Evolutionary conservation across 2,329 filamentous ascomycete genomes (phyloP), one percentile per base, ranked within the genome.

Genomic region (Trichoderma hamatum): DNA sequence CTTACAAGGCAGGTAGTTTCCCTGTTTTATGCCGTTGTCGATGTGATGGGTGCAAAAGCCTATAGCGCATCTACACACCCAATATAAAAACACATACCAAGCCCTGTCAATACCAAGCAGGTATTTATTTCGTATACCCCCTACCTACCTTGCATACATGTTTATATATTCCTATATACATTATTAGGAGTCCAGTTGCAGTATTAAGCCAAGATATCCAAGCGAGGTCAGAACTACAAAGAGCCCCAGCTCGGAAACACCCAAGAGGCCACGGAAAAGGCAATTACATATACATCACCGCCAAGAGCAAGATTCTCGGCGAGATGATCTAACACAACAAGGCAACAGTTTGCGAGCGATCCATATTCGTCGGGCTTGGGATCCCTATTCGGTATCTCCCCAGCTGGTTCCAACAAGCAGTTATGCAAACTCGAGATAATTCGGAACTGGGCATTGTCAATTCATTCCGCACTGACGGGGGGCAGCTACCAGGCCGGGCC

Each of bases 281-380:
- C n/a, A 32, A 49, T n/a, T 66, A 30, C 16, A n/a, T n/a, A n/a
- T n/a, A 43, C 39, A 9, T n/a, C 39, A 16, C 6, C 19, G 63
- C 34, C 52, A 24, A 46, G 21, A 36, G 14, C 26, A 34, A 24
- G 36, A 5, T 43, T 32, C 3, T 46, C 24, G 26, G 52, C 16
- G n/a, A 24, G 14, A 39, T 13, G 19, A 54, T 52, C 60, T 16
- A 28, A 54, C 26, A 43, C 24, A n/a, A 36, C 21, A 26, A 39
- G 63, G 63, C 63, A 66, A 66, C 24, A 66, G 63, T 66, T 58
- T 66, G 63, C 63, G 63, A 66, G 16, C 63, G n/a, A 56, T 56
- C 36, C 54, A 39, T 46, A 52, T 56, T 28, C 9, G 28, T 21
- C 54, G 54, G 60, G 52, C 26, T 21, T 56, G 32, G 10, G n/a